Evolutionary conservation across 2,329 filamentous ascomycete genomes (phyloP).

Genomic region (Apiospora malaysiana): DNA sequence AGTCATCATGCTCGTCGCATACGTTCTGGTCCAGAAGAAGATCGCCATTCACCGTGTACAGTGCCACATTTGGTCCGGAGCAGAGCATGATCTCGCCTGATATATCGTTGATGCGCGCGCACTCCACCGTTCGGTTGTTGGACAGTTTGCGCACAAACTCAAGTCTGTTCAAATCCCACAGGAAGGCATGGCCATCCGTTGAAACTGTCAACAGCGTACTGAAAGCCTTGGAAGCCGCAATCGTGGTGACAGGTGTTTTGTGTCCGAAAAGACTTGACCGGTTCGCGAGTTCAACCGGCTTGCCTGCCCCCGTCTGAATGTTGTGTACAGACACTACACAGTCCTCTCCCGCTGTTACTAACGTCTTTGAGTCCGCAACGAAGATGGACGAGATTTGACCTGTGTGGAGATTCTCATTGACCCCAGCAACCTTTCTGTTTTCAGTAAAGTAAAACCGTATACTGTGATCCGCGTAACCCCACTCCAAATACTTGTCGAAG

Average conservation of each 20-base stretch:
- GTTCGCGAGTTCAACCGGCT: constrained; percentile 78
- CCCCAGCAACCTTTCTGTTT: constrained; percentile 78
- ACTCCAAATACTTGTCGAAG: constrained; percentile 92
- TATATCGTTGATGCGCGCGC: constrained; percentile 86
- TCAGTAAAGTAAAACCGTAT: constrained; percentile 90
- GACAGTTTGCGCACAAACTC: constrained; percentile 82
- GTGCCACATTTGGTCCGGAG: constrained; percentile 72
- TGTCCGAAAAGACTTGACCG: constrained; percentile 88
- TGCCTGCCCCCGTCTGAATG: constrained; percentile 66
- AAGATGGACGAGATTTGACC: constrained; percentile 84
- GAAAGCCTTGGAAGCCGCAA: constrained; percentile 87
- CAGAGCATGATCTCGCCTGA: constrained; percentile 90
- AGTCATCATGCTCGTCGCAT: constrained; percentile 73
- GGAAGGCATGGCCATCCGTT: constrained; percentile 78
- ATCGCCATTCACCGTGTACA: constrained; percentile 90
- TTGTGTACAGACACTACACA: constrained; percentile 89
- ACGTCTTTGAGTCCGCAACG: constrained; percentile 87
- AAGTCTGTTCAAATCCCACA: constrained; percentile 94
- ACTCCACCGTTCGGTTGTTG: constrained; percentile 65
- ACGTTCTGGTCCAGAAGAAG: constrained; percentile 82
- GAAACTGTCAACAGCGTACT: constrained; percentile 87
- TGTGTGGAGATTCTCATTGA: constrained; percentile 93
- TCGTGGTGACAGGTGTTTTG: constrained; percentile 78
- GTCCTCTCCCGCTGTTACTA: constrained; percentile 91
- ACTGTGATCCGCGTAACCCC: constrained; percentile 93